Base-by-base conservation (phyloP, 345 rosid genomes). In the Sonneratia alba region DNA sequence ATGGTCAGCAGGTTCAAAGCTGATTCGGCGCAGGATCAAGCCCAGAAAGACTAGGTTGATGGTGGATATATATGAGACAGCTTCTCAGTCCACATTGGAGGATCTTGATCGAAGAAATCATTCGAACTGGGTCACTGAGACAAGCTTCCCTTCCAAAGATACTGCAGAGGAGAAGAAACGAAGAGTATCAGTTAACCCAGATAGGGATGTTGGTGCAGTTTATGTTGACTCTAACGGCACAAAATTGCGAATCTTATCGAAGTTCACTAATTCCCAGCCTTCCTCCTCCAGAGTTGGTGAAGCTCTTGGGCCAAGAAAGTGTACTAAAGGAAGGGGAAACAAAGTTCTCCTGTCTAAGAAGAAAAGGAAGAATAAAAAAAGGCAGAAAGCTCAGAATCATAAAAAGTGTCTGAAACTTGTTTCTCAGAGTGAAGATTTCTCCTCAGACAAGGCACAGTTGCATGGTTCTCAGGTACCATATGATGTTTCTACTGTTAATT, bases 31-130 rank as follows among this genome's bases (percentile, higher is more conserved):
- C 77, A 92, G 84, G 78, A 83, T 87, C 70, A 95, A 95, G 85
- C 89, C 90, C 4, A 83, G 85, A 79, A 95, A 86, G 84, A 83
- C 77, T 8, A 86, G 86, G 82, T 70, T 84, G 80, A 95, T 95
- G 97, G 86, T 81, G 78, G 99, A 95, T 76, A 79, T 95, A 22
- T 95, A 95, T 36, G 73, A 81, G 64, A 86, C 91, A 16, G 97
- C 97, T 0, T 79, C 68, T 55, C 76, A 34, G 15, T 85, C 94
- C 84, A 92, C 97, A 0, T 77, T 95, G 57, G 99, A 89, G 78
- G 99, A 92, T 81, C 99, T 90, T 77, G 97, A 95, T 67, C 78
- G 79, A 73, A 87, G 97, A 84, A 91, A 91, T 78, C 96, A 97
- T 42, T 87, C 89, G 59, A 85, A 47, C 77, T 85, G 91, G 88